Evolutionary conservation across 1,139 yeast genomes (phyloP).

Genomic region (Kurtzmaniella quercitrusa): DNA sequence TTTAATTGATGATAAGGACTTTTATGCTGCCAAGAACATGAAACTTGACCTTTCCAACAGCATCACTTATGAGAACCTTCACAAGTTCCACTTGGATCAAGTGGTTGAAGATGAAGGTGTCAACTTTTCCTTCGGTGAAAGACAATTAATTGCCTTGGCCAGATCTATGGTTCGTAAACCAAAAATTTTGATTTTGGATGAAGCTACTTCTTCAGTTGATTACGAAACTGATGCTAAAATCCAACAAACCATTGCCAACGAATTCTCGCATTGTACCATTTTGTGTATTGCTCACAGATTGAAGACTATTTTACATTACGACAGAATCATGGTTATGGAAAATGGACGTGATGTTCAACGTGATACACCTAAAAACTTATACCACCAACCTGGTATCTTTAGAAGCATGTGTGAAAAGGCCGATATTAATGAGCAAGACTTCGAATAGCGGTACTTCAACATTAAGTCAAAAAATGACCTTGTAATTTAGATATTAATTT

Average conservation of each 20-base stretch:
- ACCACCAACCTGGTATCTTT: slow-evolving; percentile 36
- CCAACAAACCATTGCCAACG: slow-evolving; percentile 59
- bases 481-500: not conserved
- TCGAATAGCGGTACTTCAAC: slow-evolving; percentile 8
- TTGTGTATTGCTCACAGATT: slow-evolving; percentile 78
- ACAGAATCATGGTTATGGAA: slow-evolving; percentile 62
- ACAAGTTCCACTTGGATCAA: slow-evolving; percentile 66
- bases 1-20: slow-evolving; percentile 41
- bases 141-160: slow-evolving; percentile 71
- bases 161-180: slow-evolving; percentile 73
- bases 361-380: slow-evolving; percentile 51
- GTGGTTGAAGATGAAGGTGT: slow-evolving; percentile 69
- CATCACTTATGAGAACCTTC: slow-evolving; percentile 25
- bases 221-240: slow-evolving; percentile 71
- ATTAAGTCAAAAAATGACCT: not conserved
- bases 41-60: slow-evolving; percentile 8
- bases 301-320: slow-evolving; percentile 63
- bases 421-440: slow-evolving; percentile 20
- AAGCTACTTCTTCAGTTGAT: slow-evolving; percentile 82
- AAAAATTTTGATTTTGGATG: slow-evolving; percentile 67
- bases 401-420: slow-evolving; percentile 39
- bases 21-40: slow-evolving; percentile 20
- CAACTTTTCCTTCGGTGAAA: slow-evolving; percentile 74
- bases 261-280: slow-evolving; percentile 64
- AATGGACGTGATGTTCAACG: slow-evolving; percentile 58